Evolutionary conservation across 306 rosid genomes (phyloP).

Genomic region (Vigna mungo): DNA sequence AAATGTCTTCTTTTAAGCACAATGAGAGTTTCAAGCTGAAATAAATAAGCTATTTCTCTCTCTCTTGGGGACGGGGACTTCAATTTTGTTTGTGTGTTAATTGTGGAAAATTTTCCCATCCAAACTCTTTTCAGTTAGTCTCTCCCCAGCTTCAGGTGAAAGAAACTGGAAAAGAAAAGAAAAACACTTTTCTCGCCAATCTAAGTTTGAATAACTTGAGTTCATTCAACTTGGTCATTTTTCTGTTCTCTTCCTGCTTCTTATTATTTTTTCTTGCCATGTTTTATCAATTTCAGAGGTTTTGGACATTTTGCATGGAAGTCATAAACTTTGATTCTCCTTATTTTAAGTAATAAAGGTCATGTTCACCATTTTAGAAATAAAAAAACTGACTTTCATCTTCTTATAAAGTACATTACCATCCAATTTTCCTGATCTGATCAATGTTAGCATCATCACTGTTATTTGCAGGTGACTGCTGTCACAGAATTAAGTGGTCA

Average conservation of each 20-base stretch:
- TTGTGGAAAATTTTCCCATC: slow-evolving; percentile 11
- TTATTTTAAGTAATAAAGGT: slow-evolving; percentile 4
- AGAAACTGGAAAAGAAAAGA: not conserved
- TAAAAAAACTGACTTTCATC: not conserved
- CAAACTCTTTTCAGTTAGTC: slow-evolving; percentile 27
- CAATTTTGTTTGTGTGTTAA: not conserved
- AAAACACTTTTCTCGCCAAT: not conserved
- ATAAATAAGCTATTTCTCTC: slow-evolving; percentile 7
- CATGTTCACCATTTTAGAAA: not conserved
- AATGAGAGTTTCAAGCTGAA: slow-evolving; percentile 23
- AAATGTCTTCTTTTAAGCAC: not conserved
- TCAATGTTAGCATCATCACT: slow-evolving; percentile 28
- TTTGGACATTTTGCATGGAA: slow-evolving; percentile 25
- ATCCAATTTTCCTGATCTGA: slow-evolving; percentile 37
- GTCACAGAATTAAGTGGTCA: slow-evolving; percentile 83
- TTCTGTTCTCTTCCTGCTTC: slow-evolving; percentile 8
- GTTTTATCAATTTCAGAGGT: slow-evolving; percentile 44
- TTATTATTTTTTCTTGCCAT: not conserved
- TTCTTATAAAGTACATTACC: slow-evolving; percentile 2
- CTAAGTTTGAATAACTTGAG: slow-evolving; percentile 2
- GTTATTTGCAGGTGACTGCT: slow-evolving; percentile 65
- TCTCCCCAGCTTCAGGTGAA: slow-evolving; percentile 3
- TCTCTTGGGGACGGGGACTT: not conserved
- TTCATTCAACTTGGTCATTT: slow-evolving; percentile 35
- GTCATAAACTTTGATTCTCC: slow-evolving; percentile 26